phyloP scores from a whole-genome alignment of 2,329 filamentous ascomycete genomes.

The Verticillium longisporum region DNA sequence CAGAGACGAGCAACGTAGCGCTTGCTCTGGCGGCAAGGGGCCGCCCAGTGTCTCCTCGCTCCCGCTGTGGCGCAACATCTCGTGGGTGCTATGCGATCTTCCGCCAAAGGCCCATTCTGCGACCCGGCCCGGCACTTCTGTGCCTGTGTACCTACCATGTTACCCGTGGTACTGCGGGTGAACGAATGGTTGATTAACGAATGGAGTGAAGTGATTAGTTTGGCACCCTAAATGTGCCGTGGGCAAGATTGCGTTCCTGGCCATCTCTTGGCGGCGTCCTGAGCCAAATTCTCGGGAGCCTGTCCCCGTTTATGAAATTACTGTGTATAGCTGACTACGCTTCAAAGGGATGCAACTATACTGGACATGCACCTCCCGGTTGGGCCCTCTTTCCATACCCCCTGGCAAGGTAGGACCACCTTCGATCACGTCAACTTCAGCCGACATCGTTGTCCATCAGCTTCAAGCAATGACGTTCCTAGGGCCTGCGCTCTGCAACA shows the following conservation, averaged over 20 bases:
- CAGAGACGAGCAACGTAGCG: too few relatives aligned
- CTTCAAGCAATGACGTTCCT: not conserved
- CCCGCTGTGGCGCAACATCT: not conserved
- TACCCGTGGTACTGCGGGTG: not conserved
- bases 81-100: constrained; percentile 4
- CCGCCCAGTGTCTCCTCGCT: not conserved
- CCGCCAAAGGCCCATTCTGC: constrained; percentile 5
- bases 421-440: not conserved
- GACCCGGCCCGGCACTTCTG: not conserved
- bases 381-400: not conserved
- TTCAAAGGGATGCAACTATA: too few relatives aligned
- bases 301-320: too few relatives aligned
- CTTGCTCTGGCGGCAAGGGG: not conserved
- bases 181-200: not conserved
- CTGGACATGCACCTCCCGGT: not conserved
- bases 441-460: not conserved
- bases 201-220: not conserved
- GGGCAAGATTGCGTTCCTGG: too few relatives aligned
- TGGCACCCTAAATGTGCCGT: too few relatives aligned
- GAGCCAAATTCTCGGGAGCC: too few relatives aligned
- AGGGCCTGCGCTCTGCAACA: too few relatives aligned
- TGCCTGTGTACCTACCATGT: constrained; percentile 2
- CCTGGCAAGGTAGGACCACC: not conserved
- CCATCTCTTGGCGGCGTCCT: too few relatives aligned
- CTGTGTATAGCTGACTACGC: too few relatives aligned